Conservation (phyloP, 2,329 filamentous ascomycete genomes). For the Ilyonectria destructans region DNA sequence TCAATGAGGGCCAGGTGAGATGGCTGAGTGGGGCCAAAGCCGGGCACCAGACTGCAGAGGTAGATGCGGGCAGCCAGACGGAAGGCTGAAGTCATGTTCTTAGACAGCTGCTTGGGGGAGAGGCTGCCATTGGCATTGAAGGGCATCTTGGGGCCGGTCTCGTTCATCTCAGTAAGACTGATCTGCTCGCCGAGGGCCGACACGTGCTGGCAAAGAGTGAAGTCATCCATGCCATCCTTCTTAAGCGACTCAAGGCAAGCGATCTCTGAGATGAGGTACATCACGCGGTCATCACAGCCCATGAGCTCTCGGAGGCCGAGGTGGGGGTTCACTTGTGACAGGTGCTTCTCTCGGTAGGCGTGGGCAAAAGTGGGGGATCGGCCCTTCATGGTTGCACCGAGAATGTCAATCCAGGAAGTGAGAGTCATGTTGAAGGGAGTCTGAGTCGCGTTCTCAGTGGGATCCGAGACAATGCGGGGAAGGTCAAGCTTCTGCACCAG, state of each 20-base stretch:
- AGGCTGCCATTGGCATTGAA: constrained; percentile 82
- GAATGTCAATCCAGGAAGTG: constrained; percentile 96
- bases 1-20: constrained; percentile 85
- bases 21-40: constrained; percentile 82
- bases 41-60: constrained; percentile 94
- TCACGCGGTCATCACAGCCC: constrained; percentile 97
- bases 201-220: constrained; percentile 90
- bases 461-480: constrained; percentile 76
- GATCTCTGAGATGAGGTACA: constrained; percentile 98
- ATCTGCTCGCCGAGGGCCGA: constrained; percentile 91
- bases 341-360: constrained; percentile 95
- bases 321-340: constrained; percentile 74
- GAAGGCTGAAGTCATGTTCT: constrained; percentile 93
- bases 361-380: constrained; percentile 90
- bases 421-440: constrained; percentile 96
- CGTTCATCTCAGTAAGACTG: constrained; percentile 81
- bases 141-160: constrained; percentile 71
- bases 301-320: constrained; percentile 91
- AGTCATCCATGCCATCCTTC: constrained; percentile 85
- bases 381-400: constrained; percentile 93
- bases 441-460: constrained; percentile 67
- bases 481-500: constrained; percentile 90
- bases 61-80: constrained; percentile 94
- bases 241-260: constrained; percentile 95
- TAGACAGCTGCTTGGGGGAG: constrained; percentile 85